Conservation (phyloP, 2,329 filamentous ascomycete species). For the Neoscytalidium dimidiatum region DNA sequence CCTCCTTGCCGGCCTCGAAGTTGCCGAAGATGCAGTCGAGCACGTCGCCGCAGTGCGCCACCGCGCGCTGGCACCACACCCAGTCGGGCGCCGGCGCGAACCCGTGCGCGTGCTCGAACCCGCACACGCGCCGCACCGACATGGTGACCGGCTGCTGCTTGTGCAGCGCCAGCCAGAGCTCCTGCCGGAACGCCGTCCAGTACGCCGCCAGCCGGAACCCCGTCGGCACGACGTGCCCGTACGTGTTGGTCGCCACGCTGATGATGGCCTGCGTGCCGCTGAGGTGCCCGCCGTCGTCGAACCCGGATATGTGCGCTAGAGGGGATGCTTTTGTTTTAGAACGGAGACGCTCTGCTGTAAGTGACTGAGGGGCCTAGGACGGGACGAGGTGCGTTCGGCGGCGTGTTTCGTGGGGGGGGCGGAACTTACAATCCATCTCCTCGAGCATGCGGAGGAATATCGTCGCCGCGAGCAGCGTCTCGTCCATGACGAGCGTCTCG, state of each 20-base stretch:
- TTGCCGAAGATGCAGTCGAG: background rate
- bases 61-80: conserved; percentile 8
- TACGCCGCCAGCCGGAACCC: conserved; percentile 39
- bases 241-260: conserved; percentile 24
- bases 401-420: background rate
- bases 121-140: background rate
- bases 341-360: background rate
- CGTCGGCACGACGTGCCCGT: conserved; percentile 22
- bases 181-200: conserved; percentile 41
- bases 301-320: conserved; percentile 34
- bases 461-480: conserved; percentile 43
- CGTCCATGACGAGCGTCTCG: conserved; percentile 41
- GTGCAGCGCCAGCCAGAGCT: conserved; percentile 33
- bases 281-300: conserved; percentile 40
- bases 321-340: background rate
- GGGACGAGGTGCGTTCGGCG: too few relatives aligned
- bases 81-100: conserved; percentile 6
- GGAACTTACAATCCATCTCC: conserved; percentile 41
- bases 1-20: background rate
- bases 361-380: background rate
- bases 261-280: conserved; percentile 26
- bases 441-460: conserved; percentile 44
- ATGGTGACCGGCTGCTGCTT: conserved; percentile 22
- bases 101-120: background rate
- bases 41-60: conserved; percentile 14